phyloP scores from a whole-genome alignment of 257 asterid genomes.

The Solanum bulbocastanum region DNA sequence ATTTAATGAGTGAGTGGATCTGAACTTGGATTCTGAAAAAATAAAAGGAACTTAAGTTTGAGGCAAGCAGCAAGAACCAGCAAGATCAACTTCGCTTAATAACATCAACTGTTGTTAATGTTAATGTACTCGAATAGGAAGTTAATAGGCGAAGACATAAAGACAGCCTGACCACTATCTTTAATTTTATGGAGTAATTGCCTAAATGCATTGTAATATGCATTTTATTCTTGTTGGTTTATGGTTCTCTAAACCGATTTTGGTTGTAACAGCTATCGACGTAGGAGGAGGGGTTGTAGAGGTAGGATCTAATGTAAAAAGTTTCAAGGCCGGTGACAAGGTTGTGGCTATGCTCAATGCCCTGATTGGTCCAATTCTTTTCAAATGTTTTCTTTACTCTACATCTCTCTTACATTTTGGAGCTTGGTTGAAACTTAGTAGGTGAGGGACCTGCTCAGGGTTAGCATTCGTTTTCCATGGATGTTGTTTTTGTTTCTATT shows the following conservation, averaged over 20 bases:
- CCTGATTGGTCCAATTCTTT: conserved; percentile 18
- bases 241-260: neutral
- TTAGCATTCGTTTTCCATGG: neutral
- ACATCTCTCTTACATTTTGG: neutral
- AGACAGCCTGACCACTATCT: neutral
- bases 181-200: neutral
- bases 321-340: conserved; percentile 49
- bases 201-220: neutral
- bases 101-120: neutral
- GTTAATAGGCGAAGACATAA: neutral
- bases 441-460: neutral
- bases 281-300: conserved; percentile 61
- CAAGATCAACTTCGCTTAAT: neutral
- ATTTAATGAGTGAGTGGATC: neutral
- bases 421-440: neutral
- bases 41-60: neutral
- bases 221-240: neutral
- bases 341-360: conserved; percentile 32
- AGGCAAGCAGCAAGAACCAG: neutral
- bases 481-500: neutral
- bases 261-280: conserved; percentile 34
- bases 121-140: neutral
- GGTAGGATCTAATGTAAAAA: conserved; percentile 35
- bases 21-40: neutral
- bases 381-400: neutral